Conservation (phyloP, 345 rosid genomes). For the Populus deltoides region DNA sequence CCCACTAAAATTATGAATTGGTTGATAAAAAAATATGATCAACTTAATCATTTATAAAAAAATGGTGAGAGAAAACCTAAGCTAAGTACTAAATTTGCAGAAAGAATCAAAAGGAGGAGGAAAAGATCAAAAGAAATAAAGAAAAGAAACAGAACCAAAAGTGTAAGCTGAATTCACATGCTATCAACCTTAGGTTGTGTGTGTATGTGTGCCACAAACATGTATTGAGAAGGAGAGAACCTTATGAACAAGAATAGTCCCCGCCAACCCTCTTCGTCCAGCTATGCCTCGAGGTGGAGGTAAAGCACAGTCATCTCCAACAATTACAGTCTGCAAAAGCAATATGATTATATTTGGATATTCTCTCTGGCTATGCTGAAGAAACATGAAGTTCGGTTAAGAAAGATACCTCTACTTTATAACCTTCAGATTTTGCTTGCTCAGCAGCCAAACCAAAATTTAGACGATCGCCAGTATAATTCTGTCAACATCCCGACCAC, state of each 20-base stretch:
- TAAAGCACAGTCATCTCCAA: slow-evolving; percentile 97
- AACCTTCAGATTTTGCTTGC: slow-evolving; percentile 98
- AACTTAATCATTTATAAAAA: not conserved
- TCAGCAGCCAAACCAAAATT: slow-evolving; percentile 99
- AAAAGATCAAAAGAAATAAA: not conserved
- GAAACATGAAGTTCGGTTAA: not conserved
- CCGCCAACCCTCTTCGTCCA: slow-evolving; percentile 96
- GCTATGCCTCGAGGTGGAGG: slow-evolving; percentile 88
- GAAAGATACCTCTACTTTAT: slow-evolving; percentile 70
- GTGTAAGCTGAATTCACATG: not conserved
- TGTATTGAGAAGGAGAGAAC: slow-evolving; percentile 25
- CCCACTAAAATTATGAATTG: not conserved
- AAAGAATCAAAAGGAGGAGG: not conserved
- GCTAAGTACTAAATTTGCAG: not conserved
- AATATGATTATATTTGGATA: not conserved
- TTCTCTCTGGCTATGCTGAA: not conserved
- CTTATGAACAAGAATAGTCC: slow-evolving; percentile 91
- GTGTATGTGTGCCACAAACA: not conserved
- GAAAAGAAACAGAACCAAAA: not conserved
- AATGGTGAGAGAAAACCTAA: not conserved
- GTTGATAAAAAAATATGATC: not conserved
- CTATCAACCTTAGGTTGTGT: not conserved
- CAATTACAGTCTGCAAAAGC: slow-evolving; percentile 70
- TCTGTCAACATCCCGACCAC: slow-evolving; percentile 47
- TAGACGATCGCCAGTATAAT: slow-evolving; percentile 92